Conservation (phyloP, 176 grass and related monocot species). For the Bonia amplexicaulis region DNA sequence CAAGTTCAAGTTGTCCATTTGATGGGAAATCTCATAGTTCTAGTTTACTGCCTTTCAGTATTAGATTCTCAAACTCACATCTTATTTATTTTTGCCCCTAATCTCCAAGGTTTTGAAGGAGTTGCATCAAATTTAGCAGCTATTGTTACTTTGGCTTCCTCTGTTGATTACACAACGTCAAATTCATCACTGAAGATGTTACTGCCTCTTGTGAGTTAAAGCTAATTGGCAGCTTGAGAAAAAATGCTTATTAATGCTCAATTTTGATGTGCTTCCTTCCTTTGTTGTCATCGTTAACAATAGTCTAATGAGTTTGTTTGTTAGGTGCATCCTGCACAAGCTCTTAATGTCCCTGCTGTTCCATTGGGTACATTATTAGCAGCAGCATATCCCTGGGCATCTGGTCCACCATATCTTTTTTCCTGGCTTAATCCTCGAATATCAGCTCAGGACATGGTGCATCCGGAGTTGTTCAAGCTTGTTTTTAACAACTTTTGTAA, state of each 20-base stretch:
- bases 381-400: constrained; percentile 68
- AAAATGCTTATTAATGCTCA: not conserved
- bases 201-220: constrained; percentile 66
- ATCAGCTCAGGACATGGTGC: constrained; percentile 85
- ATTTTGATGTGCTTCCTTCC: not conserved
- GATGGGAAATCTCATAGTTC: not conserved
- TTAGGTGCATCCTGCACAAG: constrained; percentile 67
- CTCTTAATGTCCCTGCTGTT: constrained; percentile 70
- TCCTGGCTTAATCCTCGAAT: constrained; percentile 86
- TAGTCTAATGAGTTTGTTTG: constrained; percentile 4
- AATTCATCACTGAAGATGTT: constrained; percentile 80
- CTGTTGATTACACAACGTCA: constrained; percentile 74
- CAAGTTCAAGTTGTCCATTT: not conserved
- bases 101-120: constrained; percentile 44
- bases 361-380: constrained; percentile 67
- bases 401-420: constrained; percentile 55
- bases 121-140: constrained; percentile 43
- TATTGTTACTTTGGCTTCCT: constrained; percentile 77
- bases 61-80: not conserved
- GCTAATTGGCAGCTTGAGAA: not conserved
- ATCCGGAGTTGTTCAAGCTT: constrained; percentile 69
- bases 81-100: constrained; percentile 13
- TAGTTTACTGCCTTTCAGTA: not conserved
- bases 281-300: not conserved
- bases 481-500: constrained; percentile 82